Conservation (phyloP, 768 basidiomycete species). For the Tricholoma furcatifolium region DNA sequence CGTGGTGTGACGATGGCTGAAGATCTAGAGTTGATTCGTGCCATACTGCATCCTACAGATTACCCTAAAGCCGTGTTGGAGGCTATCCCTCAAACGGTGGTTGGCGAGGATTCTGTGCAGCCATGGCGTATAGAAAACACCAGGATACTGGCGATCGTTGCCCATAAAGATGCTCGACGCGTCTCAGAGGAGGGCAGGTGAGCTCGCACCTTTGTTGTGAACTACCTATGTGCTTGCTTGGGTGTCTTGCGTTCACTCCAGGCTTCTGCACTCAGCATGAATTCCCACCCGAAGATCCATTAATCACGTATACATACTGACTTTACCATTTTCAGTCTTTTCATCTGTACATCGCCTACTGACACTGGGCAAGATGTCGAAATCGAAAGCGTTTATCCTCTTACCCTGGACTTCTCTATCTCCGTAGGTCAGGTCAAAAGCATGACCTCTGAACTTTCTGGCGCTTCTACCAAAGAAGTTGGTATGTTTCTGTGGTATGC, state of each 20-base stretch:
- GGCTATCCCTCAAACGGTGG: slow-evolving; percentile 25
- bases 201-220: slow-evolving; percentile 14
- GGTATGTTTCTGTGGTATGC: no score
- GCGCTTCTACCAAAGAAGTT: slow-evolving; percentile 5
- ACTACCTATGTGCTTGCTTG: no score
- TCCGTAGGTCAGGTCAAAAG: slow-evolving; percentile 54
- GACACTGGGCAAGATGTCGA: slow-evolving; percentile 33
- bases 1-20: background rate
- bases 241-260: background rate
- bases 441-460: slow-evolving; percentile 31
- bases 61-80: slow-evolving; percentile 43
- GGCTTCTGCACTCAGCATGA: no score
- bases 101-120: background rate
- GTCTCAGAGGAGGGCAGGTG: slow-evolving; percentile 57
- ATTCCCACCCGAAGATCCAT: no score
- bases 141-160: slow-evolving; percentile 48
- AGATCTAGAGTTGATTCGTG: slow-evolving; percentile 10
- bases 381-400: slow-evolving; percentile 53
- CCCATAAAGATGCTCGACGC: slow-evolving; percentile 41
- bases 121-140: slow-evolving; percentile 18
- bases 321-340: slow-evolving; percentile 34
- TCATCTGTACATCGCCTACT: slow-evolving; percentile 42
- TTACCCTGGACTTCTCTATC: slow-evolving; percentile 53
- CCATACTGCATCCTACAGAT: slow-evolving; percentile 35
- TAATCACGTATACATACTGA: background rate